A percentile compares a stretch with the other conserved stretches of the same genome.
These are phyloP conservation scores for Lipomyces orientalis DNA, from an alignment of 805 yeast species.

Conservation along the genomic window DNA sequence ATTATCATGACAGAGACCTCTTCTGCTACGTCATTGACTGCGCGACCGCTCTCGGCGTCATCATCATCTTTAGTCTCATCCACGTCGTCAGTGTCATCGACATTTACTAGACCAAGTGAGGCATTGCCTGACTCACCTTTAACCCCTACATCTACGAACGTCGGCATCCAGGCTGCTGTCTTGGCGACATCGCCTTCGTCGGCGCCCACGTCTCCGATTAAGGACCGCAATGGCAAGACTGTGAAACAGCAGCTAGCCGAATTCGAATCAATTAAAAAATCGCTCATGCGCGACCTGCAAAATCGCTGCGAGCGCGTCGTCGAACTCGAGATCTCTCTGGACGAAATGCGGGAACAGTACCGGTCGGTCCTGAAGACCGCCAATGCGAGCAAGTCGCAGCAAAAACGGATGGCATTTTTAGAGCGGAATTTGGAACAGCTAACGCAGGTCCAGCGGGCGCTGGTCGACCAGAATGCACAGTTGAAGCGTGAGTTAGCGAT, in stretches of 20 bases:
- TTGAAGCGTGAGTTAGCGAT: constrained; percentile 62
- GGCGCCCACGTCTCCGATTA: constrained; percentile 24
- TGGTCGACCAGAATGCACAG: constrained; percentile 64
- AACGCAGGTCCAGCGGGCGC: constrained; percentile 62
- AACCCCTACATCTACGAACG: constrained; percentile 6
- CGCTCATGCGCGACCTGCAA: constrained; percentile 43
- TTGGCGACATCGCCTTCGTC: constrained; percentile 19
- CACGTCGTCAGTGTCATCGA: constrained; percentile 7
- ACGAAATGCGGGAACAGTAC: constrained; percentile 48
- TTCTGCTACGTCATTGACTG: background rate
- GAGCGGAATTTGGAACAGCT: constrained; percentile 65
- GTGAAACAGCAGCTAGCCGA: constrained; percentile 35
- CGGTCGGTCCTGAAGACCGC: constrained; percentile 40
- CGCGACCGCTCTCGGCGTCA: constrained; percentile 10
- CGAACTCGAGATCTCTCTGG: constrained; percentile 54
- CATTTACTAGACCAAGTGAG: background rate
- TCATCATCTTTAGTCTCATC: constrained; percentile 15
- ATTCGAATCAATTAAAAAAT: constrained; percentile 39
- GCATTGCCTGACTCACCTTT: constrained; percentile 7
- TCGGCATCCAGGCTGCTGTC: background rate
- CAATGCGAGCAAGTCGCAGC: constrained; percentile 44
- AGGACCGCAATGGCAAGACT: constrained; percentile 22
- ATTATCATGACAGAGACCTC: constrained; percentile 9
- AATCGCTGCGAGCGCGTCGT: constrained; percentile 48
- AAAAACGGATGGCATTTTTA: constrained; percentile 57